These are phyloP conservation scores for Ophiostoma piceae DNA, from an alignment of 2,329 filamentous ascomycete genomes.

Conservation along the genomic window DNA sequence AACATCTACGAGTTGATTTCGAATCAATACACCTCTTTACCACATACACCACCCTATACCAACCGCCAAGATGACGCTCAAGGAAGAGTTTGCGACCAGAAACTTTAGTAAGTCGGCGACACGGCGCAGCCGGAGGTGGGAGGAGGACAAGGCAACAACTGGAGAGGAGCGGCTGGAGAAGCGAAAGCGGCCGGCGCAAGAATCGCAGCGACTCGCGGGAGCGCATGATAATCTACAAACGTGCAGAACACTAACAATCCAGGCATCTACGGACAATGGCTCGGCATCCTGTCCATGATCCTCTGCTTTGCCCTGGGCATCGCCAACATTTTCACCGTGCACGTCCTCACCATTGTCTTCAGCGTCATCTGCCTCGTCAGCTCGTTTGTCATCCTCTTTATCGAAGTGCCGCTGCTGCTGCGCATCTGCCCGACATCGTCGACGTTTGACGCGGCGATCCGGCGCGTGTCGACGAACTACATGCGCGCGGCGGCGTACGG, in stretches of 20 bases:
- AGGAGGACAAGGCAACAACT: neutral
- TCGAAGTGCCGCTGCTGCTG: constrained; percentile 88
- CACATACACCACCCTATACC: neutral
- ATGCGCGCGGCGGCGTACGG: constrained; percentile 87
- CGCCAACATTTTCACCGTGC: constrained; percentile 58
- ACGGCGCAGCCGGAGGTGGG: neutral
- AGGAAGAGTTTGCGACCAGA: constrained; percentile 65
- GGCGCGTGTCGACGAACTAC: constrained; percentile 91
- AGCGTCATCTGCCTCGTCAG: constrained; percentile 54
- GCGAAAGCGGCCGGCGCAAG: neutral
- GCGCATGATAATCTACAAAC: neutral
- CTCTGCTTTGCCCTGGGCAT: constrained; percentile 65
- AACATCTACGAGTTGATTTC: neutral
- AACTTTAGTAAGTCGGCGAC: constrained; percentile 59
- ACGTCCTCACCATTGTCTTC: constrained; percentile 47
- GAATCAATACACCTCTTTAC: neutral
- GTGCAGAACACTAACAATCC: constrained; percentile 22
- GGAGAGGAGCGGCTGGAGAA: neutral
- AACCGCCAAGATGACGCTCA: constrained; percentile 44
- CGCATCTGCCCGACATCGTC: constrained; percentile 95
- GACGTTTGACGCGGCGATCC: constrained; percentile 83
- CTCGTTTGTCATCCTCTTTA: constrained; percentile 70
- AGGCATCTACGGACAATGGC: constrained; percentile 75
- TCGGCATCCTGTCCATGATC: constrained; percentile 65
- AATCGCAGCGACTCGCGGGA: neutral